Evolutionary conservation across 2,329 filamentous ascomycete genomes (phyloP).

Genomic region (Arthrobotrys entomopaga): DNA sequence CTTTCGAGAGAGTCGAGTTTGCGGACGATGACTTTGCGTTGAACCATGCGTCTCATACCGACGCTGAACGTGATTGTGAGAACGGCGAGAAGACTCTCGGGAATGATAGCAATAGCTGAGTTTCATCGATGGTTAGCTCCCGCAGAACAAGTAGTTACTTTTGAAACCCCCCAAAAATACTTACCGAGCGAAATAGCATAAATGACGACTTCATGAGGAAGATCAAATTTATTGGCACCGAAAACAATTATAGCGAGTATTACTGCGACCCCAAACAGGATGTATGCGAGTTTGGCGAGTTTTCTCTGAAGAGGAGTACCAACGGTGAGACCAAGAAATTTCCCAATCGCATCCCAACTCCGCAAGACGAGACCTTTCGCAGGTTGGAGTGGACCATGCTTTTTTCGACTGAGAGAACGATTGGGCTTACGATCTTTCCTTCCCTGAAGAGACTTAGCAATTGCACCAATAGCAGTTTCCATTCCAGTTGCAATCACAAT

Average conservation of each 20-base stretch:
- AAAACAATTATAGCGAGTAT: slow-evolving; percentile 72
- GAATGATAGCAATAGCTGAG: slow-evolving; percentile 69
- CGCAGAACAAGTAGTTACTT: neutral
- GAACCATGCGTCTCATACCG: slow-evolving; percentile 60
- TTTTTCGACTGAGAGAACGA: slow-evolving; percentile 71
- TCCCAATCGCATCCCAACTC: slow-evolving; percentile 69
- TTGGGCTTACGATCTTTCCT: slow-evolving; percentile 68
- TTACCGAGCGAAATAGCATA: slow-evolving; percentile 71
- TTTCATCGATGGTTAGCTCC: slow-evolving; percentile 51
- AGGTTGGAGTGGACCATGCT: slow-evolving; percentile 65
- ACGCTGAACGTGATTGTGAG: slow-evolving; percentile 64
- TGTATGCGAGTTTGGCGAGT: slow-evolving; percentile 75
- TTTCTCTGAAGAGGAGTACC: slow-evolving; percentile 77
- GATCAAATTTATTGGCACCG: slow-evolving; percentile 68
- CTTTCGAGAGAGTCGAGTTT: slow-evolving; percentile 65
- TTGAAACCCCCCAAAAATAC: neutral
- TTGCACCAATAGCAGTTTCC: slow-evolving; percentile 73
- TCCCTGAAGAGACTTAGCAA: slow-evolving; percentile 71
- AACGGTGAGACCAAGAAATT: slow-evolving; percentile 73
- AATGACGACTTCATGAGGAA: slow-evolving; percentile 70
- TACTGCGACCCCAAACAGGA: slow-evolving; percentile 69
- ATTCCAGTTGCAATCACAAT: slow-evolving; percentile 71
- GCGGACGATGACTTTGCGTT: slow-evolving; percentile 52
- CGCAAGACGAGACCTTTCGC: slow-evolving; percentile 66
- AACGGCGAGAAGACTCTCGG: slow-evolving; percentile 72